Base-by-base conservation (phyloP, 805 yeast species). In the Kodamaea laetipori region DNA sequence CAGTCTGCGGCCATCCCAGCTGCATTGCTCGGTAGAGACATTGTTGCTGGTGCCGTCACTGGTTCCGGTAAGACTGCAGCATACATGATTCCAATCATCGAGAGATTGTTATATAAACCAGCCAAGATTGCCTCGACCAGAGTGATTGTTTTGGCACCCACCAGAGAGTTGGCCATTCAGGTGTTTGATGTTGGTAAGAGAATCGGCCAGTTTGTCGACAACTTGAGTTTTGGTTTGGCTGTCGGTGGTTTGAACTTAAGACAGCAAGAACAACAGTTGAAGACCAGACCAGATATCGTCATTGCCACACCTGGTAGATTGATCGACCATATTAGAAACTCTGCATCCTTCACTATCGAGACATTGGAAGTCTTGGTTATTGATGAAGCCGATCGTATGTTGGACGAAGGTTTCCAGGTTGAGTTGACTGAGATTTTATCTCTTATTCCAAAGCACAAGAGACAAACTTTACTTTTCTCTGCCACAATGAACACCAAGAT, bases 11-110 rank as follows among this genome's bases (percentile, higher is more conserved):
- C 95, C 6, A 90, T 94, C 49, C 99, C 99, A 10, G 82, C 92
- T 45, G 96, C 97, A 1, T 73, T 94, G 31, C 63, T 87, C 49
- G 99, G 99, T 56, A 92, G 88, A 60, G 99, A 94, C 66, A 81
- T 94, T 40, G 97, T 94, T 56, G 99, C 98, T 12, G 98, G 98
- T 73, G 99, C 99, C 26, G 96, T 88, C 17, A 94, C 99, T 4
- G 99, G 99, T 71, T 92, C 98, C 15, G 99, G 99, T 78, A 94
- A 94, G 64, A 94, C 99, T 17, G 99, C 97, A 2, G 99, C 99
- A 1, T 94, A 89, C 62, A 83, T 94, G 84, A 86, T 94, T 43
- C 99, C 99, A 10, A 88, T 90, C 35, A 80, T 94, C 48, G 99
- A 94, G 68, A 82, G 99, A 67, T 73, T 94, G 26, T 68, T 94